Evolutionary conservation across 2,329 filamentous ascomycete species (phyloP).

Genomic region (Penicillium concentricum): DNA sequence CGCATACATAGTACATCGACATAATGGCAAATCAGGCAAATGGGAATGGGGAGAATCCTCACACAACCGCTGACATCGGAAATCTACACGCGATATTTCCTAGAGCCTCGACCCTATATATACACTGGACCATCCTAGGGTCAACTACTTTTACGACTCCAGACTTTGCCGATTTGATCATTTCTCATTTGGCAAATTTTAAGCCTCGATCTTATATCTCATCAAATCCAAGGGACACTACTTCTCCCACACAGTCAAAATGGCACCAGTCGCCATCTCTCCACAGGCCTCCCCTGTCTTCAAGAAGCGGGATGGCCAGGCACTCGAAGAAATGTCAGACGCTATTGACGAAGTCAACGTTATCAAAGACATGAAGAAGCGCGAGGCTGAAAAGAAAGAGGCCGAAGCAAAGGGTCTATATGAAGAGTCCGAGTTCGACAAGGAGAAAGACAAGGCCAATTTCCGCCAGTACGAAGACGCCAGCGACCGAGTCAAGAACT

Average conservation of each 20-base stretch:
- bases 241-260: constrained; percentile 15
- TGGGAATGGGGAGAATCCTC: constrained; percentile 3
- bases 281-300: constrained; percentile 23
- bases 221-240: neutral
- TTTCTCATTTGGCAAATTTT: neutral
- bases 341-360: constrained; percentile 61
- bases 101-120: constrained; percentile 15
- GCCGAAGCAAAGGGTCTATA: constrained; percentile 40
- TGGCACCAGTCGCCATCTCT: constrained; percentile 33
- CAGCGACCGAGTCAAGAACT: constrained; percentile 79
- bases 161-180: neutral
- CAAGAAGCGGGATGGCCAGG: constrained; percentile 54
- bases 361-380: constrained; percentile 55
- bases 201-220: neutral
- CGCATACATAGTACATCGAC: neutral
- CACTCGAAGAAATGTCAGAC: constrained; percentile 59
- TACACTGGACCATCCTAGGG: constrained; percentile 1
- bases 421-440: constrained; percentile 66
- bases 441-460: constrained; percentile 72
- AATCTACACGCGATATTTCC: constrained; percentile 20
- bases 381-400: constrained; percentile 55
- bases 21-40: constrained; percentile 19
- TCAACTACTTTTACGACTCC: neutral
- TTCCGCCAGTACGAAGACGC: constrained; percentile 83
- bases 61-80: constrained; percentile 14